These are phyloP conservation scores for Lophiotrema nucula DNA, from an alignment of 495 filamentous ascomycete species.

Conservation along the genomic window DNA sequence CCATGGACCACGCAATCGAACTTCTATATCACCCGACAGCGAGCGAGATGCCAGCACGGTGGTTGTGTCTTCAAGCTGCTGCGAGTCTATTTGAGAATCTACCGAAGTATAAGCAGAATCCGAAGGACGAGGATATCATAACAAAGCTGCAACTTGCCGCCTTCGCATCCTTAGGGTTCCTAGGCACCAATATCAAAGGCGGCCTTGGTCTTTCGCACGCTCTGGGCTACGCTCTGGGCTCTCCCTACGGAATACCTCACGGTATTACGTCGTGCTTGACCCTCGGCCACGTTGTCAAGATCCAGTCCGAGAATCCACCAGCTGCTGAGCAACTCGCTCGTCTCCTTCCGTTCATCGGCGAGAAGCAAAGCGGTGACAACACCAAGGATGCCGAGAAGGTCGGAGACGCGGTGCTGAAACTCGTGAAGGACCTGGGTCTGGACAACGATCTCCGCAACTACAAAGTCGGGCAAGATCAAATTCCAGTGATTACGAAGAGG, in stretches of 20 bases:
- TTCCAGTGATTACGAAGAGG: conserved; percentile 38
- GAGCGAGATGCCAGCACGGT: conserved; percentile 47
- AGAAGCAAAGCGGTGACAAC: conserved; percentile 40
- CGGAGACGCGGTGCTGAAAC: conserved; percentile 39
- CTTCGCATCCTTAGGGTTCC: conserved; percentile 45
- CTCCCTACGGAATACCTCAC: conserved; percentile 52
- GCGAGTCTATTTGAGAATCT: conserved; percentile 45
- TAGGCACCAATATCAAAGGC: conserved; percentile 47
- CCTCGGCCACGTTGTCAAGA: conserved; percentile 47
- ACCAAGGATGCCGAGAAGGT: conserved; percentile 39
- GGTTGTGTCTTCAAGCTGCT: conserved; percentile 43
- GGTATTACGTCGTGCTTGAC: conserved; percentile 52
- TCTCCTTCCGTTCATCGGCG: conserved; percentile 42
- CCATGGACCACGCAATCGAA: conserved; percentile 54
- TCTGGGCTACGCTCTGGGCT: conserved; percentile 51
- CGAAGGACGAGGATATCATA: conserved; percentile 45
- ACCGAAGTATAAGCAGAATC: conserved; percentile 43
- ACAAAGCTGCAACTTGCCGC: conserved; percentile 49
- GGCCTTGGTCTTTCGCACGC: conserved; percentile 47
- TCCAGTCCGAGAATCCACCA: conserved; percentile 43
- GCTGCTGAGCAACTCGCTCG: conserved; percentile 48
- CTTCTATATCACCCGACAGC: conserved; percentile 50
- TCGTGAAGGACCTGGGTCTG: conserved; percentile 41
- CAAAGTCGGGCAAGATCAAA: conserved; percentile 40
- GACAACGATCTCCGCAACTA: conserved; percentile 40